Evolutionary conservation across 371 early-diverging fungal species (phyloP).

Genomic region (Polyrhizophydium stewartii): DNA sequence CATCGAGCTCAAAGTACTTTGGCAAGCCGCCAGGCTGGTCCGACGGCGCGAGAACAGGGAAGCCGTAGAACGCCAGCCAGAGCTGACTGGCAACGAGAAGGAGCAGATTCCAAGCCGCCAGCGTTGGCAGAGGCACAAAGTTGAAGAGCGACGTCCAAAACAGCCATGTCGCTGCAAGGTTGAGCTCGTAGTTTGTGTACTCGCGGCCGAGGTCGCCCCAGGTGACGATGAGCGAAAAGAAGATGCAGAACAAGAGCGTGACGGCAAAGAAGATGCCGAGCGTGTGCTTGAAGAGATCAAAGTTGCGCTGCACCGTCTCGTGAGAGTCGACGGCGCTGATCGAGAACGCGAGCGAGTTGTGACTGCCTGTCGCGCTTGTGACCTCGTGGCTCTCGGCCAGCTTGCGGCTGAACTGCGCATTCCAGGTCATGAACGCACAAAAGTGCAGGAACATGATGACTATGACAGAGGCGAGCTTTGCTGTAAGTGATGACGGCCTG

Average conservation of each 20-base stretch:
- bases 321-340: too few species aligned
- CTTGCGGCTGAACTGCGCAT: too few species aligned
- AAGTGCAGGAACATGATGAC: too few species aligned
- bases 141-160: background rate
- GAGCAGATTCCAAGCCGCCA: background rate
- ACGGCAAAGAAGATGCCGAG: too few species aligned
- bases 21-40: background rate
- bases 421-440: too few species aligned
- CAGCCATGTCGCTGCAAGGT: background rate
- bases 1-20: background rate
- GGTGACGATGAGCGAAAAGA: background rate
- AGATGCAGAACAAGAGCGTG: background rate
- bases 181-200: background rate
- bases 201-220: background rate
- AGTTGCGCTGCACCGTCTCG: too few species aligned
- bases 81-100: background rate
- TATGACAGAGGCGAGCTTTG: too few species aligned
- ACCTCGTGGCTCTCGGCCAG: too few species aligned
- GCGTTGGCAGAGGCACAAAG: background rate
- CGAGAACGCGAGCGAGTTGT: too few species aligned
- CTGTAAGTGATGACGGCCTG: too few species aligned
- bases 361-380: too few species aligned
- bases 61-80: background rate
- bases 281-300: too few species aligned
- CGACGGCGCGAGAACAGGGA: background rate